phyloP scores from a whole-genome alignment of 2,329 filamentous ascomycete genomes.

The Fusarium nygamai region DNA sequence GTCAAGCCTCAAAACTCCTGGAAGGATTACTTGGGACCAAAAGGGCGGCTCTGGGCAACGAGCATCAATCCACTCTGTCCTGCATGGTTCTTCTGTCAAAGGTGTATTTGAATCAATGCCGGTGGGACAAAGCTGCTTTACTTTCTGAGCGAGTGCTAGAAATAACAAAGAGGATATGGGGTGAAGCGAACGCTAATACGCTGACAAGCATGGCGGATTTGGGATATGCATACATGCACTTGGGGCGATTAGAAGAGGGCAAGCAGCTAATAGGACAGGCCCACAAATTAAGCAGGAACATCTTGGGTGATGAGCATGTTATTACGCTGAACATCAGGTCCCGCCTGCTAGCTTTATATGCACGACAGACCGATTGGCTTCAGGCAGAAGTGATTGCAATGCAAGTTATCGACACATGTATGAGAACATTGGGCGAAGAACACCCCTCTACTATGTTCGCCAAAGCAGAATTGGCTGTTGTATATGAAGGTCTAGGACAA shows the following conservation, averaged over 20 bases:
- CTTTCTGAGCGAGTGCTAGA: rapidly evolving
- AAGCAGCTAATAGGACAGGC: rapidly evolving
- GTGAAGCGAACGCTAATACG: rapidly evolving
- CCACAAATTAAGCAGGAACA: rapidly evolving
- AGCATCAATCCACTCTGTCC: rapidly evolving
- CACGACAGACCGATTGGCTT: rapidly evolving
- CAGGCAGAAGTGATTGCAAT: rapidly evolving
- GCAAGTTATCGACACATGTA: rapidly evolving
- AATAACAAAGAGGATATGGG: rapidly evolving
- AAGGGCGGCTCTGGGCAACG: rapidly evolving
- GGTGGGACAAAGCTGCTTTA: rapidly evolving
- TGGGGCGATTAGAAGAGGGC: neutral
- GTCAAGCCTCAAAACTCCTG: neutral
- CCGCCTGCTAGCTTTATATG: rapidly evolving
- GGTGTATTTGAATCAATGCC: rapidly evolving
- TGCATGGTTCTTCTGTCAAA: rapidly evolving
- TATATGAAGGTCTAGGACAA: rapidly evolving
- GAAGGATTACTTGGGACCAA: neutral
- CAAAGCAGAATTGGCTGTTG: rapidly evolving
- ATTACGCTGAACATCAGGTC: rapidly evolving
- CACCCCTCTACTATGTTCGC: rapidly evolving
- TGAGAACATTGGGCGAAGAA: rapidly evolving
- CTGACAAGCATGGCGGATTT: rapidly evolving
- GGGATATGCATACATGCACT: rapidly evolving
- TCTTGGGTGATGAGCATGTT: rapidly evolving